Base-by-base conservation (phyloP, 2,329 filamentous ascomycete genomes). In the Thielaviopsis euricoi region DNA sequence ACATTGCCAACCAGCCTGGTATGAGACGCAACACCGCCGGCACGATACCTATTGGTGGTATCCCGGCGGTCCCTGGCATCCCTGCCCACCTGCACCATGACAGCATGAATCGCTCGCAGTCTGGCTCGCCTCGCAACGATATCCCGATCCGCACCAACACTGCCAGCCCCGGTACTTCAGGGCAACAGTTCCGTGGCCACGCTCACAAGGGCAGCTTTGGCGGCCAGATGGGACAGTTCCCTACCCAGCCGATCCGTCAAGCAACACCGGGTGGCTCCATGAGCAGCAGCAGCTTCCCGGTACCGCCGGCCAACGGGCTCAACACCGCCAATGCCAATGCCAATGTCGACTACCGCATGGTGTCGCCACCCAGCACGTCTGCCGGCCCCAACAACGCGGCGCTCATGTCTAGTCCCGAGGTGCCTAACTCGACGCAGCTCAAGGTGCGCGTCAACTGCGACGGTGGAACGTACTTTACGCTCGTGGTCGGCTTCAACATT, bases 401-500 rank as follows among this genome's bases (percentile, higher is more conserved):
- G 12, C 62, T 69, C 2, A 62, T 71, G 53, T 68, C 65, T 61
- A 78, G 67, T 64, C 73, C 69, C 69, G 66, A 89, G 23, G 66
- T 79, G 64, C 75, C 72, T 23, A 69, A 78, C 54, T 80, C 77
- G 52, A 83, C 87, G 7, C 93, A 97, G 67, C 78, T 98, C 55
- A 97, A 96, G 72, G 90, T 96, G 55, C 95, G 94, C 68, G 89
- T 98, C 59, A 91, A 91, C 66, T 94, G 88, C 67, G 88, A 93
- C 60, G 74, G 71, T 52, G 86, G 86, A 52, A 93, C 90, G 67
- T 94, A 94, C 64, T 86, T 96, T 60, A 96, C 91, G 0, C 78
- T 98, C n/a, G 91, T 98, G 12, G 94, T 95, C 49, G 87, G 89
- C 33, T 94, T 89, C 71, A 95, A 94, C 68, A 97, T 97, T 65